These are phyloP conservation scores for Colletotrichum spaethianum DNA, from an alignment of 2,329 filamentous ascomycete genomes.

Conservation along the genomic window DNA sequence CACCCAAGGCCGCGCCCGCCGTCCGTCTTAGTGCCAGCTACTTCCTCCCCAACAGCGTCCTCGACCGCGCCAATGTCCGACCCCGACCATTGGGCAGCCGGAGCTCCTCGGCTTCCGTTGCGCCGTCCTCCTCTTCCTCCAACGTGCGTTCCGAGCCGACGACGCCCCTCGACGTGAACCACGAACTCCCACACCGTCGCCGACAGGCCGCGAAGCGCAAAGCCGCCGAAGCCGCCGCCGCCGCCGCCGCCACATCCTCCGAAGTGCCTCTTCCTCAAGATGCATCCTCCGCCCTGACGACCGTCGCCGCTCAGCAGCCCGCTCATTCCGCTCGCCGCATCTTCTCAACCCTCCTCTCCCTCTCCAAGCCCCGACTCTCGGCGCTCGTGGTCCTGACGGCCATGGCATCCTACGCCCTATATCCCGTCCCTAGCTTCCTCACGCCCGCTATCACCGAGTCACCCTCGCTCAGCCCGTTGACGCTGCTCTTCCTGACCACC, in stretches of 20 bases:
- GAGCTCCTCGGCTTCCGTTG: conserved; percentile 32
- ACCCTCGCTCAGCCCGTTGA: conserved; percentile 90
- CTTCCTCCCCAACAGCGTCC: conserved; percentile 41
- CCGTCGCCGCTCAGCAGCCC: conserved; percentile 64
- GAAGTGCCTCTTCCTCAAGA: conserved; percentile 58
- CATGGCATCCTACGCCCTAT: conserved; percentile 92
- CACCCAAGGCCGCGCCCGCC: conserved; percentile 35
- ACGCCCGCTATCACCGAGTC: conserved; percentile 74
- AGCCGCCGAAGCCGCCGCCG: conserved; percentile 28
- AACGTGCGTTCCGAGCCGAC: conserved; percentile 27
- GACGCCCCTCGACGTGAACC: conserved; percentile 19
- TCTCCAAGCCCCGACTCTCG: conserved; percentile 95
- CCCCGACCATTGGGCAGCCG: conserved; percentile 22
- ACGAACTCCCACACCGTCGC: conserved; percentile 41
- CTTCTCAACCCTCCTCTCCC: conserved; percentile 85
- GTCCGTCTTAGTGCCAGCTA: conserved; percentile 41
- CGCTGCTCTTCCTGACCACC: conserved; percentile 90
- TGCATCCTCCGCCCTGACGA: conserved; percentile 70
- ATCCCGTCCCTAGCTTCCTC: conserved; percentile 91
- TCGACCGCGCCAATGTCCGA: conserved; percentile 29
- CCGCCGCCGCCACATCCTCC: conserved; percentile 12
- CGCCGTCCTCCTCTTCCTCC: conserved; percentile 20
- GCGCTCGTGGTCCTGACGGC: conserved; percentile 92
- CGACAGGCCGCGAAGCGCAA: conserved; percentile 41
- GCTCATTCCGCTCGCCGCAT: conserved; percentile 72